Evolutionary conservation across 257 asterid genomes (phyloP).

Genomic region (Forsythia viridissima): DNA sequence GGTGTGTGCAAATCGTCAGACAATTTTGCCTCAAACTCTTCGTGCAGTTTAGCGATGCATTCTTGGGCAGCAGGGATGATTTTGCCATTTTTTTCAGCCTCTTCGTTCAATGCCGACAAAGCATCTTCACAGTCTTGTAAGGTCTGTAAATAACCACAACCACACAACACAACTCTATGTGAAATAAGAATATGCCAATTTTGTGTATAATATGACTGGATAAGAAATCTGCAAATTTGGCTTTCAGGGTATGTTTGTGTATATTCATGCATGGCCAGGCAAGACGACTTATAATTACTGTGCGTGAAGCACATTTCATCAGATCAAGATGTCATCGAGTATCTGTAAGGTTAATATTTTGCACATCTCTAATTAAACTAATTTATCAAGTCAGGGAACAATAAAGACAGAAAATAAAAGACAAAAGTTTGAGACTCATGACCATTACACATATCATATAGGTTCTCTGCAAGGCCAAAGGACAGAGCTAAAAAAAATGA

Average conservation of each 20-base stretch:
- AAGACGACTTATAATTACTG: neutral
- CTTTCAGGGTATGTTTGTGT: neutral
- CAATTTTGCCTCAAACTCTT: slow-evolving; percentile 60
- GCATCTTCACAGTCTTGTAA: slow-evolving; percentile 65
- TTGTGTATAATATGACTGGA: neutral
- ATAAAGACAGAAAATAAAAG: neutral
- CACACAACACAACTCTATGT: slow-evolving; percentile 7
- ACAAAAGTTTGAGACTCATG: neutral
- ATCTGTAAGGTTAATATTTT: neutral
- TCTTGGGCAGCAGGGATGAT: slow-evolving; percentile 48
- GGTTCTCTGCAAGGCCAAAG: neutral
- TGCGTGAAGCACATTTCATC: neutral
- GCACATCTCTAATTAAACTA: neutral
- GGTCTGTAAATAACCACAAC: slow-evolving; percentile 48
- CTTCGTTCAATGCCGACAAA: slow-evolving; percentile 38
- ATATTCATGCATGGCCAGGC: neutral
- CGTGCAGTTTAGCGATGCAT: slow-evolving; percentile 56
- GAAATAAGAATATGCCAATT: neutral
- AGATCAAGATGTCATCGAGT: neutral
- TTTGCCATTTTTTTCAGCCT: slow-evolving; percentile 33
- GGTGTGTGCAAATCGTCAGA: slow-evolving; percentile 91
- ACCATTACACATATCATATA: neutral
- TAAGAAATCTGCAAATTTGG: neutral
- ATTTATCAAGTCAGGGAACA: neutral
- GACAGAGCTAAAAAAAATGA: neutral